These are phyloP conservation scores for Balansia obtecta DNA, from an alignment of 2,329 filamentous ascomycete species.

Conservation along the genomic window DNA sequence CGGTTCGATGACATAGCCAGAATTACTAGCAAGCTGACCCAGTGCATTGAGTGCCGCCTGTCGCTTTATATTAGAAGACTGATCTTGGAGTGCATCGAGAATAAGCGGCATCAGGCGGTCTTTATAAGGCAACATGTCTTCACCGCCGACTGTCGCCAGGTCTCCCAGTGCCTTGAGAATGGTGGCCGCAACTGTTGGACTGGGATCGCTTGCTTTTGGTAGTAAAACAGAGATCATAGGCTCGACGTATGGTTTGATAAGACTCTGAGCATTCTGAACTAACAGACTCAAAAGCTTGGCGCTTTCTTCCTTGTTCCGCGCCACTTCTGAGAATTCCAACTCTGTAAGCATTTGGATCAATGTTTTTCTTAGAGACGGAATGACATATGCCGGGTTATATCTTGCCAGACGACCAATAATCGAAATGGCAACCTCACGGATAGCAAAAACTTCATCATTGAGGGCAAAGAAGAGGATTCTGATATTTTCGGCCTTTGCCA, in stretches of 20 bases:
- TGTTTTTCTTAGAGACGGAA: slow-evolving; percentile 87
- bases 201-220: slow-evolving; percentile 77
- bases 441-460: slow-evolving; percentile 87
- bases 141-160: slow-evolving; percentile 82
- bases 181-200: slow-evolving; percentile 80
- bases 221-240: slow-evolving; percentile 92
- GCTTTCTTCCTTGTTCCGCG: slow-evolving; percentile 92
- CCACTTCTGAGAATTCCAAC: slow-evolving; percentile 88
- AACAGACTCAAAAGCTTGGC: slow-evolving; percentile 85
- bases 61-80: slow-evolving; percentile 79
- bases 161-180: slow-evolving; percentile 94
- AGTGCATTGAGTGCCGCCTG: slow-evolving; percentile 85
- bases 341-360: slow-evolving; percentile 94
- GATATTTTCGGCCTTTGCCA: slow-evolving; percentile 97
- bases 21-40: slow-evolving; percentile 87
- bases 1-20: slow-evolving; percentile 92
- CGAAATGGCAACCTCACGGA: slow-evolving; percentile 86
- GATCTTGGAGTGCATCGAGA: slow-evolving; percentile 84
- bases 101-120: slow-evolving; percentile 90
- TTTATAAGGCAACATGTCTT: slow-evolving; percentile 88
- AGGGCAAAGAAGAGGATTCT: slow-evolving; percentile 88
- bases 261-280: slow-evolving; percentile 79
- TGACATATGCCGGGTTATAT: slow-evolving; percentile 93
- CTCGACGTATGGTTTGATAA: slow-evolving; percentile 94
- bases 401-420: slow-evolving; percentile 89